A percentile compares a stretch with the other conserved stretches of the same genome.
These are phyloP conservation scores for Barnettozyma salicaria DNA, from an alignment of 805 yeast species.

Conservation along the genomic window DNA sequence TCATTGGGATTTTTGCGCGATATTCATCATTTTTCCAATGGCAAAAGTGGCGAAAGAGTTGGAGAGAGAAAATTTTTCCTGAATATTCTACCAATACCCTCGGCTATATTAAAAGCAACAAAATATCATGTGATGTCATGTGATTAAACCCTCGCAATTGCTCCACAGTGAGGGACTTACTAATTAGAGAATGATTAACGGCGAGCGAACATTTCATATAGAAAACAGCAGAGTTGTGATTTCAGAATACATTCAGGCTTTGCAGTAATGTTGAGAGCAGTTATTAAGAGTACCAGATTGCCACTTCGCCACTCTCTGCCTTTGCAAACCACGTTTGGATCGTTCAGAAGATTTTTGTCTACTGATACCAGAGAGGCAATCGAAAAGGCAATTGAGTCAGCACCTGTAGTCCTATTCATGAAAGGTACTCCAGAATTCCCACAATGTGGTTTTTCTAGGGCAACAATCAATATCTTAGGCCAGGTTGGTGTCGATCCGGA, in stretches of 20 bases:
- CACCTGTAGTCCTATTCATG: slow-evolving; percentile 96
- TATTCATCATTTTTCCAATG: no score
- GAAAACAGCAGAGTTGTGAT: slow-evolving; percentile 1
- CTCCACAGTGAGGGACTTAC: no score
- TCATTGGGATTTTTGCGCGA: no score
- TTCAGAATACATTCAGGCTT: background rate
- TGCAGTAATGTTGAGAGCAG: slow-evolving; percentile 8
- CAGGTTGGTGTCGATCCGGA: slow-evolving; percentile 96
- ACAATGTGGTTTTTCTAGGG: slow-evolving; percentile 95
- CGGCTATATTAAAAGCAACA: no score
- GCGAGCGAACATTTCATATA: no score
- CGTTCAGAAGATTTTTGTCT: slow-evolving; percentile 47
- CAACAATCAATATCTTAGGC: slow-evolving; percentile 88
- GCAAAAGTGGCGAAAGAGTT: no score
- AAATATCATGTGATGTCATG: background rate
- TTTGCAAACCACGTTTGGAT: slow-evolving; percentile 5
- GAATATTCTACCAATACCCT: no score
- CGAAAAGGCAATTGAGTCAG: slow-evolving; percentile 75
- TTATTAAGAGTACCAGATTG: slow-evolving; percentile 1
- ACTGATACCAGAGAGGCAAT: slow-evolving; percentile 80
- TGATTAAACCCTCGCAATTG: no score
- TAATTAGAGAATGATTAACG: no score
- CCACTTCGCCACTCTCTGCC: slow-evolving; percentile 14
- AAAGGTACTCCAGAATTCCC: slow-evolving; percentile 98
- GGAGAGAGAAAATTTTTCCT: no score